A percentile compares a stretch with the other conserved stretches of the same genome.
These are phyloP conservation scores for Blepharisma undulans DNA, from an alignment of 169 alveolate genomes.

Conservation along the genomic window DNA sequence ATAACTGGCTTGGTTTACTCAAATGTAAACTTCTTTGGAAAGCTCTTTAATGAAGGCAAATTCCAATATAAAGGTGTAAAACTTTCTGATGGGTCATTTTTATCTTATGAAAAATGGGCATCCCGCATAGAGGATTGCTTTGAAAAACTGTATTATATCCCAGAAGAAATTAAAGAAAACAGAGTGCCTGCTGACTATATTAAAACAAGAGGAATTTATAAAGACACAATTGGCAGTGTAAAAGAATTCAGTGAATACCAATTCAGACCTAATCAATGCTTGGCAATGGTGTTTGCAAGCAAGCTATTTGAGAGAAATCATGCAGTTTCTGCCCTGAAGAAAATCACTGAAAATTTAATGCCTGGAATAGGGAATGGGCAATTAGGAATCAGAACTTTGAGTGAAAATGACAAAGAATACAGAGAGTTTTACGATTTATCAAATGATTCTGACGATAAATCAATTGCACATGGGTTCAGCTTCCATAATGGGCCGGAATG, in stretches of 20 bases:
- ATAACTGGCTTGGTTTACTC: conserved; percentile 86
- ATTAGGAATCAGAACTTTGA: conserved; percentile 90
- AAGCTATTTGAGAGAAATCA: conserved; percentile 83
- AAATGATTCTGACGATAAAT: conserved; percentile 78
- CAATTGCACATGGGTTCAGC: conserved; percentile 87
- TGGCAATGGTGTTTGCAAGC: conserved; percentile 91
- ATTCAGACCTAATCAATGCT: conserved; percentile 86
- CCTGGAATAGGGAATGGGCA: conserved; percentile 54
- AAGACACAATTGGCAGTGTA: conserved; percentile 74
- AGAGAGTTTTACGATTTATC: conserved; percentile 84
- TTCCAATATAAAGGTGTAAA: conserved; percentile 74
- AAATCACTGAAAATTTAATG: conserved; percentile 66
- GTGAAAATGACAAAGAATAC: conserved; percentile 80
- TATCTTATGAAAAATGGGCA: conserved; percentile 82
- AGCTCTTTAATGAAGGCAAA: conserved; percentile 57
- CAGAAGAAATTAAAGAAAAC: no score
- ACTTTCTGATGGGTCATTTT: conserved; percentile 48
- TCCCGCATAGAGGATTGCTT: conserved; percentile 74
- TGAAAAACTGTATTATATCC: conserved; percentile 77
- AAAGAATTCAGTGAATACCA: conserved; percentile 82
- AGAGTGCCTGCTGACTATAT: no score
- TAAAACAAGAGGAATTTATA: conserved; percentile 72
- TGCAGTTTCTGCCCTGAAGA: conserved; percentile 71
- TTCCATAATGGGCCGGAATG: conserved; percentile 97
- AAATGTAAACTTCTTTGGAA: conserved; percentile 72